Evolutionary conservation across 1,139 yeast species (phyloP), one percentile per base, ranked within the genome.

Genomic region (Debaryomyces robertsiae): DNA sequence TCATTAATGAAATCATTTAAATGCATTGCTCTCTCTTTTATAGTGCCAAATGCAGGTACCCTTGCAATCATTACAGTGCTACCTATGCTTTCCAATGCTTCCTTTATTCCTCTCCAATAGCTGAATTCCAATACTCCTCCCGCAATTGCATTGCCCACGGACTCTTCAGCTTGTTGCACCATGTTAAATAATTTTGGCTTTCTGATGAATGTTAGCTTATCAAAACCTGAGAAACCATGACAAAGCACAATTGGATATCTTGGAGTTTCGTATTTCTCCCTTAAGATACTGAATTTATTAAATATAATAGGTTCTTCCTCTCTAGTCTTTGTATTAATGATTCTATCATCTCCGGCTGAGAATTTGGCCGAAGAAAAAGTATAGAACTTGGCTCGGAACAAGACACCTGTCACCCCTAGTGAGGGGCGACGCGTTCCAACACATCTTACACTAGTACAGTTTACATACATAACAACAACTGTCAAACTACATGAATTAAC

Each of bases 211-310:
- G 77, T 58, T 40, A 84, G 57, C 45, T 71, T 73, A 52, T 86
- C 95, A 50, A 87, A 88, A 0, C 96, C 96, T 0, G 88, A 79
- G 30, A 88, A 72, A 0, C 96, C 96, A 65, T 88, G 96, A 51
- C 96, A 88, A 25, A 88, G 61, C 0, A 88, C 85, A 2, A 88
- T 75, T 0, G 96, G 95, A 55, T 75, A 67, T 36, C 64, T 66
- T 1, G 79, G 75, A 0, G 72, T 59, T 4, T 52, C 43, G 47
- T 69, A 71, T 36, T 57, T 46, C 27, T 54, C 55, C 34, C 57
- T 48, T 11, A 57, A 27, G 30, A 30, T 17, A 30, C 44, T 43
- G 36, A 42, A 49, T 34, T 41, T 44, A 29, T 48, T 47, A 11
- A 45, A 43, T 14, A 48, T 47, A 14, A 50, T 24, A 22, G 33